Conservation (phyloP, 441 rosid genomes). For the Pelargonium australe region DNA sequence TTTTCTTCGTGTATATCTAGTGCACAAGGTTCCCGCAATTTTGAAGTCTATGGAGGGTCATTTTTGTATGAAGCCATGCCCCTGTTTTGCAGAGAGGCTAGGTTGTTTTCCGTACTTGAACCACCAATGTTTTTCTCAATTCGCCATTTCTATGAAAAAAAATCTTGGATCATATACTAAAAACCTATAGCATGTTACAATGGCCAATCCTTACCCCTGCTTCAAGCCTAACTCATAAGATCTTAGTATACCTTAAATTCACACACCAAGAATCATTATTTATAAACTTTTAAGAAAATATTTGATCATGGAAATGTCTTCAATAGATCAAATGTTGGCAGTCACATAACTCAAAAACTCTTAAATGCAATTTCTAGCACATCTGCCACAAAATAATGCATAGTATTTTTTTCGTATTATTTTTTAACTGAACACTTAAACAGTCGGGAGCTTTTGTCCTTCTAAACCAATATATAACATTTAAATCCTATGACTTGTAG, state of each 20-base stretch:
- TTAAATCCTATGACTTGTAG: background rate
- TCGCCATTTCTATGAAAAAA: too few species aligned
- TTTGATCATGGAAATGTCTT: background rate
- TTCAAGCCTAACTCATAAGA: too few species aligned
- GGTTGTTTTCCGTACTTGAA: too few species aligned
- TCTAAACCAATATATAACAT: background rate
- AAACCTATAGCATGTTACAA: too few species aligned
- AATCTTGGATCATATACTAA: too few species aligned
- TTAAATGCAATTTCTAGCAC: background rate
- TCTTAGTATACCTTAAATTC: background rate
- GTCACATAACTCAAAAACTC: background rate
- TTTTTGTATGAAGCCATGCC: too few species aligned
- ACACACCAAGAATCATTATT: background rate
- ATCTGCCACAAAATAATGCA: background rate
- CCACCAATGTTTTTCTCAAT: too few species aligned
- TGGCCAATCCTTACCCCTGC: too few species aligned
- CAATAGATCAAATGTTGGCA: background rate
- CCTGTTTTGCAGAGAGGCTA: too few species aligned
- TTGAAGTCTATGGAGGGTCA: too few species aligned
- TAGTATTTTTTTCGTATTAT: background rate
- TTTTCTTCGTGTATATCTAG: background rate
- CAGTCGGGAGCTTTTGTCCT: background rate
- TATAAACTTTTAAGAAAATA: background rate
- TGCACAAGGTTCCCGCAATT: too few species aligned
- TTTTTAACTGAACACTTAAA: background rate